Evolutionary conservation across 164 flowering plant genomes (phyloP), one percentile per base, ranked within the genome.

Genomic region (Saururus chinensis): DNA sequence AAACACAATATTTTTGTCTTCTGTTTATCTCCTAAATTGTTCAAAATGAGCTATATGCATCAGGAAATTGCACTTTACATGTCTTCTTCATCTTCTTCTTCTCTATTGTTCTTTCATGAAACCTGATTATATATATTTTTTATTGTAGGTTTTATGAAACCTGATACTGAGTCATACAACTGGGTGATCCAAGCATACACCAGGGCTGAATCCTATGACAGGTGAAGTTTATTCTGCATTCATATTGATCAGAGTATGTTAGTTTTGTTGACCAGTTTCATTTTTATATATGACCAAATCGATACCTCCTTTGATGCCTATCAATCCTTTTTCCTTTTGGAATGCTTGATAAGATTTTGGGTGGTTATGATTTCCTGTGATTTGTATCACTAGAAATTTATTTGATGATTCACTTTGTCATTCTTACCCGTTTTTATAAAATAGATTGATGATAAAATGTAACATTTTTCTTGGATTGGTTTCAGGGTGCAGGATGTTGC

Each of bases 111-210:
- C 11, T 45, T 12, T 45, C 64, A 90, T 93, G 99, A 93, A 93
- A 72, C 99, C 99, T 62, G 87, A 90, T 75, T n/a, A n/a, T n/a
- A 17, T 45, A 2, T 4, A 12, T 61, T 59, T 75, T 53, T 23
- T 9, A 37, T 76, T 62, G 49, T 88, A 93, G 99, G 73, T 66
- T 81, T 51, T 63, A 90, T 93, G 99, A 93, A 93, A 72, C 99
- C 99, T 62, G 87, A 90, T 75, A 81, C 96, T 24, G 93, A 93
- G 80, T 74, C 92, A 62, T 90, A 93, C 74, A 93, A 93, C 72
- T 90, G 92, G 95, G 95, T 93, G 64, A 90, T 93, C 70, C 97
- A 90, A 77, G 99, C 99, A 66, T 90, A 84, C 72, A 88, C 97
- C 21, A 88, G 97, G 71, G 97, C 96, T 63, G 97, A 93, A 74